Percentiles rank a stretch among this genome's conserved stretches.
phyloP scores from a whole-genome alignment of 768 basidiomycete genomes.

The Pseudohyphozyma bogoriensis region DNA sequence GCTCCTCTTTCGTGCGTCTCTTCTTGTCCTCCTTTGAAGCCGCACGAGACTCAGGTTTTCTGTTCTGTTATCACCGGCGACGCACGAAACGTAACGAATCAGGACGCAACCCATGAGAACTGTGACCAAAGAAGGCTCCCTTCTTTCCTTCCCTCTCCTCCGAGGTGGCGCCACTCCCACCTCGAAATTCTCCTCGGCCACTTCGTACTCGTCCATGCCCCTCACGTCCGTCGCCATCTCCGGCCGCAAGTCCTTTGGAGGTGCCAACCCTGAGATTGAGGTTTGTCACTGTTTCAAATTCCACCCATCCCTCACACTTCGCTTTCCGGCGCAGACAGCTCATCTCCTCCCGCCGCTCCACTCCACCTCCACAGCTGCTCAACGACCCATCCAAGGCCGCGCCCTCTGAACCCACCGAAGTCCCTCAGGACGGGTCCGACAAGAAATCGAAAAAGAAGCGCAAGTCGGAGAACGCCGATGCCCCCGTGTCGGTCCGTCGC shows the following conservation, averaged over 20 bases:
- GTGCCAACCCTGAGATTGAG: conserved; percentile 27
- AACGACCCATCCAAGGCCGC: conserved; percentile 19
- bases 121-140: conserved; percentile 19
- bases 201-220: conserved; percentile 23
- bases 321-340: not conserved
- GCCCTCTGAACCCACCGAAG: not conserved
- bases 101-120: no score
- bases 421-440: not conserved
- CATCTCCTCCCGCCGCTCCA: not conserved
- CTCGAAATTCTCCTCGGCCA: not conserved
- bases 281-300: not conserved
- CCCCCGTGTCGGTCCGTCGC: not conserved
- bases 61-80: no score
- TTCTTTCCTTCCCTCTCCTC: conserved; percentile 23
- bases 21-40: no score
- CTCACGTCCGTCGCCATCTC: conserved; percentile 17
- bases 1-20: no score
- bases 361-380: not conserved
- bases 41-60: no score
- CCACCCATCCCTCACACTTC: not conserved
- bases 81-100: no score
- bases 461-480: not conserved
- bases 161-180: no score
- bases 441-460: not conserved
- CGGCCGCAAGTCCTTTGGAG: conserved; percentile 15